Base-by-base conservation (phyloP, 2,329 filamentous ascomycete genomes). In the Nemania sp. region DNA sequence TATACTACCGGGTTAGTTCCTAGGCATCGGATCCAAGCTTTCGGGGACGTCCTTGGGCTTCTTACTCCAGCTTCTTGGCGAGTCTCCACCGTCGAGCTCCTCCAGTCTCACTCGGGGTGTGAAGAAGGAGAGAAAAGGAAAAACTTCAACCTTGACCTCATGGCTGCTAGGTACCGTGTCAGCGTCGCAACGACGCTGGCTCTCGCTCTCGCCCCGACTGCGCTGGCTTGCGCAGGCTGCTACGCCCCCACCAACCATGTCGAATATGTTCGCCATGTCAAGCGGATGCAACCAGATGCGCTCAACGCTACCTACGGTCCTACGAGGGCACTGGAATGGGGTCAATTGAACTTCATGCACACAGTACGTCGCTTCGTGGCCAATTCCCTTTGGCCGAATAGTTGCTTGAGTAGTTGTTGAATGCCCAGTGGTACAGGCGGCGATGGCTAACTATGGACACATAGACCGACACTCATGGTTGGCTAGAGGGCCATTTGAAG, bases 311-410 rank as follows among this genome's bases (percentile, higher is more conserved):
- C 72, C 0, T 76, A 77, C 55, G 78, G 78, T 9, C 80, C 80
- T 40, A 79, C 74, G 35, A 74, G 71, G 4, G 72, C 75, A 45
- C 74, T 87, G 7, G 82, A 84, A 77, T 88, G 85, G 86, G 85
- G 85, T 2, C 83, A 88, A 70, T 72, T 88, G 66, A 88, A 88
- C 67, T 84, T 84, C 57, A 61, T 88, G 21, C 85, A 87, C 65
- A 87, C 84, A 1, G 76, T 79, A 67, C 37, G 71, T 67, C n/a
- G 40, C 40, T 37, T 18, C 32, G 35, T 13, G 20, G 4, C 17
- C 18, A 34, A 20, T 5, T 17, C 4, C n/a, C n/a, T 42, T 6
- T 17, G 17, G n/a, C 6, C 17, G 39, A 18, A n/a, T 39, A 39
- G 35, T 13, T 11, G 35, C 4, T 39, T 10, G 25, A 29, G 7